A percentile compares a stretch with the other conserved stretches of the same genome.
Conservation (phyloP, 495 filamentous ascomycete genomes). For the Pyronema omphalodes region DNA sequence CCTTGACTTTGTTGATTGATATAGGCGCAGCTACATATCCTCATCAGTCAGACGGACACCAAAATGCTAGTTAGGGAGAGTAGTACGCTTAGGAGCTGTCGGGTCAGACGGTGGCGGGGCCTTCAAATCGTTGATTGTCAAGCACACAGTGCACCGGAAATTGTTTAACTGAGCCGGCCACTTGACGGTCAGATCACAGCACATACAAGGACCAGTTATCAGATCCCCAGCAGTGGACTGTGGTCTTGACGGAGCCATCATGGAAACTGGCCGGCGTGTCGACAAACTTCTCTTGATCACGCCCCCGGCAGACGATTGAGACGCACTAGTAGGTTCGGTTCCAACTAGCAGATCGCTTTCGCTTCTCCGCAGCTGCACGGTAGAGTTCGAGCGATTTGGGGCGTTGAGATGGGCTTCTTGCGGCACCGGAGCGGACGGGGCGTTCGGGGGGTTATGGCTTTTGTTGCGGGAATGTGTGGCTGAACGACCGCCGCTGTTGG, state of each 20-base stretch:
- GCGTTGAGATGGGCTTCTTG: conserved; percentile 1
- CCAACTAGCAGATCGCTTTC: conserved; percentile 10
- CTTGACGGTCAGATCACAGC: conserved; percentile 60
- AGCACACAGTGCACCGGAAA: conserved; percentile 71
- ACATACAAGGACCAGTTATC: conserved; percentile 59
- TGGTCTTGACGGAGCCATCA: not conserved
- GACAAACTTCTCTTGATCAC: conserved; percentile 3
- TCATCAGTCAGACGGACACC: not conserved
- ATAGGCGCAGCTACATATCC: not conserved
- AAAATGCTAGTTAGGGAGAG: not conserved
- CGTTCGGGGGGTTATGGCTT: not conserved
- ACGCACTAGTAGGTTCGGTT: not conserved
- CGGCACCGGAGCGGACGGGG: not conserved
- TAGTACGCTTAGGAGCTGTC: not conserved
- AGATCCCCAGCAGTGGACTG: not conserved
- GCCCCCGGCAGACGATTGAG: conserved; percentile 3
- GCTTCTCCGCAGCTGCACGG: conserved; percentile 4
- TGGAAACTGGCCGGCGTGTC: conserved; percentile 3
- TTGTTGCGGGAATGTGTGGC: conserved; percentile 9
- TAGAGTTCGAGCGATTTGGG: not conserved
- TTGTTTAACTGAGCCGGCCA: conserved; percentile 62
- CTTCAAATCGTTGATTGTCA: conserved; percentile 70
- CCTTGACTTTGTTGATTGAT: conserved; percentile 7
- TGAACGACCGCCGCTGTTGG: conserved; percentile 12
- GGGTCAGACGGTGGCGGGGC: conserved; percentile 20